Conservation (phyloP, 2,329 filamentous ascomycete genomes). For the Talaromyces sp. region DNA sequence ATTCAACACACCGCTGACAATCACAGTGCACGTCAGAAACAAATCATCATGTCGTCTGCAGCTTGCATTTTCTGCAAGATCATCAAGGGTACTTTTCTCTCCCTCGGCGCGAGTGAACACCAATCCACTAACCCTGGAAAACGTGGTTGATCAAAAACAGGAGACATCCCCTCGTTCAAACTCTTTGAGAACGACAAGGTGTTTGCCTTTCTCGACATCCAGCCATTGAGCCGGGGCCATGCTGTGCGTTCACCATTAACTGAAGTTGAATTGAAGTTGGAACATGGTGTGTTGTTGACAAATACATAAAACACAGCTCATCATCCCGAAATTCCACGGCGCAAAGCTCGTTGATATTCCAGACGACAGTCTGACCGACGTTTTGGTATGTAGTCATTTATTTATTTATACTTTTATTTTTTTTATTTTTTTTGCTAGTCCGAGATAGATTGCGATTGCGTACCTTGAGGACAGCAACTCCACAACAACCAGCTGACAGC, state of each 20-base stretch:
- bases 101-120: not conserved
- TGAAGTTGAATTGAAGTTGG: not conserved
- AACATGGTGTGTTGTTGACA: not conserved
- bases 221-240: constrained; percentile 81
- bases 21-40: not conserved
- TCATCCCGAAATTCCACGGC: constrained; percentile 94
- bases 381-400: constrained; percentile 57
- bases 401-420: not conserved
- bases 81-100: constrained; percentile 65
- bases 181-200: constrained; percentile 92
- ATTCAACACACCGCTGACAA: not conserved
- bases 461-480: constrained; percentile 13
- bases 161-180: constrained; percentile 94
- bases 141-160: constrained; percentile 41
- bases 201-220: constrained; percentile 93
- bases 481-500: not conserved
- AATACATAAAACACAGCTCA: constrained; percentile 56
- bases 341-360: constrained; percentile 88
- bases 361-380: constrained; percentile 76
- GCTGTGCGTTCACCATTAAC: constrained; percentile 56
- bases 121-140: not conserved
- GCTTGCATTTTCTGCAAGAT: constrained; percentile 98
- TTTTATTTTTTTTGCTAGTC: not conserved
- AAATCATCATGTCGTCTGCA: constrained; percentile 35
- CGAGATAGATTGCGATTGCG: constrained; percentile 2